A percentile compares a stretch with the other conserved stretches of the same genome.
These are phyloP conservation scores for Silene coronaria DNA, from an alignment of 179 eudicot species.

Conservation along the genomic window DNA sequence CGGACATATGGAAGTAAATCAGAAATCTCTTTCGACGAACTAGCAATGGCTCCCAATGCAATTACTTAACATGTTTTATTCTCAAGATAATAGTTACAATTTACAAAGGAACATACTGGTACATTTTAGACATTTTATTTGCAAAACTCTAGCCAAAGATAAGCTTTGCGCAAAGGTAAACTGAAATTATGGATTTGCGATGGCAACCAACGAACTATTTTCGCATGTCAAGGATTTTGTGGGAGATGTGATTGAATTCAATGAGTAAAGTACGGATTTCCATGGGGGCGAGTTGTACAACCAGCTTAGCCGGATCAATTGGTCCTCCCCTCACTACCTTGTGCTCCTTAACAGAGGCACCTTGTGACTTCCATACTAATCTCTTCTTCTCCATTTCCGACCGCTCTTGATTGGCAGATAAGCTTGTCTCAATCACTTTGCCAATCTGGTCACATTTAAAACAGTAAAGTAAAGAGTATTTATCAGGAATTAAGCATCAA, in stretches of 20 bases:
- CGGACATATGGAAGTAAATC: too few relatives aligned
- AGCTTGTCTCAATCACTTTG: slow-evolving; percentile 50
- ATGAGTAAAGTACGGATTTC: slow-evolving; percentile 61
- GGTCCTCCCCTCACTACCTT: slow-evolving; percentile 47
- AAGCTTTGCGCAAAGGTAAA: background rate
- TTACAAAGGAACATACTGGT: background rate
- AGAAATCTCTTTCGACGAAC: too few relatives aligned
- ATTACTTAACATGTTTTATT: background rate
- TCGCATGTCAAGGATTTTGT: slow-evolving; percentile 18
- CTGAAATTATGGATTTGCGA: background rate
- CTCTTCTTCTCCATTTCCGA: slow-evolving; percentile 55
- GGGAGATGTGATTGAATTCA: slow-evolving; percentile 14
- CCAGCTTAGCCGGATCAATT: slow-evolving; percentile 45
- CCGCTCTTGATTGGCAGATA: slow-evolving; percentile 64
- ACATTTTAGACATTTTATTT: background rate
- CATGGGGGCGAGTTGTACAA: slow-evolving; percentile 65
- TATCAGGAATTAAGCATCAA: background rate
- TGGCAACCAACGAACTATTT: background rate
- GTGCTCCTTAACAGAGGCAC: slow-evolving; percentile 28
- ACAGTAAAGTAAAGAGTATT: background rate
- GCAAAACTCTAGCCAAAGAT: background rate
- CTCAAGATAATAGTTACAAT: background rate
- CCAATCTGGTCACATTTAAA: slow-evolving; percentile 29
- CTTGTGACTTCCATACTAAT: slow-evolving; percentile 60
- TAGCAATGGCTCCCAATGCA: background rate